Conservation (phyloP, 2,329 filamentous ascomycete species). For the Botrytis sinoallii region DNA sequence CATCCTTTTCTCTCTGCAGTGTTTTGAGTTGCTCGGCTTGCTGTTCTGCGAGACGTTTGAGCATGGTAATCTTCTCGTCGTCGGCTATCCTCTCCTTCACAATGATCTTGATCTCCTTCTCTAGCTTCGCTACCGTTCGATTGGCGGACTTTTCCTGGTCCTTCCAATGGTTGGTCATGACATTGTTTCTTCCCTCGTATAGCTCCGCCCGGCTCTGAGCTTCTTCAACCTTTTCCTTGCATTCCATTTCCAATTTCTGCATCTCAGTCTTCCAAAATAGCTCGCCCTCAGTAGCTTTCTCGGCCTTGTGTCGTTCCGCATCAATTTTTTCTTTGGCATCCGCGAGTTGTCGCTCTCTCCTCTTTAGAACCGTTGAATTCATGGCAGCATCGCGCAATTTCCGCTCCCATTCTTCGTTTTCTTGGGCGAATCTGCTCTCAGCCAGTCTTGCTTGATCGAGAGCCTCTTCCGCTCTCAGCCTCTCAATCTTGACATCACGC, state of each 20-base stretch:
- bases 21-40: slow-evolving; percentile 66
- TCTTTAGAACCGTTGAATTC: slow-evolving; percentile 65
- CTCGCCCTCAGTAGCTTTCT: slow-evolving; percentile 58
- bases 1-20: slow-evolving; percentile 58
- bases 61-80: slow-evolving; percentile 59
- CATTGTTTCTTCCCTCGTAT: slow-evolving; percentile 67
- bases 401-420: slow-evolving; percentile 66
- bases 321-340: slow-evolving; percentile 63
- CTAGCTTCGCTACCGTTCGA: slow-evolving; percentile 48
- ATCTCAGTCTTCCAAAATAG: slow-evolving; percentile 60
- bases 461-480: slow-evolving; percentile 65
- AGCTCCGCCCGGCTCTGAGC: slow-evolving; percentile 63
- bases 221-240: slow-evolving; percentile 61
- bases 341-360: slow-evolving; percentile 73
- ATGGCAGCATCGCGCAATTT: slow-evolving; percentile 67
- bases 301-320: slow-evolving; percentile 59
- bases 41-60: slow-evolving; percentile 70
- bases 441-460: slow-evolving; percentile 64
- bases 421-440: slow-evolving; percentile 68
- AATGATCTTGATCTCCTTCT: slow-evolving; percentile 53
- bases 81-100: slow-evolving; percentile 56
- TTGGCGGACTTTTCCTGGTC: slow-evolving; percentile 63
- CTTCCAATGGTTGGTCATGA: slow-evolving; percentile 63
- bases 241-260: slow-evolving; percentile 58
- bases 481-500: slow-evolving; percentile 67